phyloP scores from a whole-genome alignment of 2,329 filamentous ascomycete species.

The Beauveria caledonica region DNA sequence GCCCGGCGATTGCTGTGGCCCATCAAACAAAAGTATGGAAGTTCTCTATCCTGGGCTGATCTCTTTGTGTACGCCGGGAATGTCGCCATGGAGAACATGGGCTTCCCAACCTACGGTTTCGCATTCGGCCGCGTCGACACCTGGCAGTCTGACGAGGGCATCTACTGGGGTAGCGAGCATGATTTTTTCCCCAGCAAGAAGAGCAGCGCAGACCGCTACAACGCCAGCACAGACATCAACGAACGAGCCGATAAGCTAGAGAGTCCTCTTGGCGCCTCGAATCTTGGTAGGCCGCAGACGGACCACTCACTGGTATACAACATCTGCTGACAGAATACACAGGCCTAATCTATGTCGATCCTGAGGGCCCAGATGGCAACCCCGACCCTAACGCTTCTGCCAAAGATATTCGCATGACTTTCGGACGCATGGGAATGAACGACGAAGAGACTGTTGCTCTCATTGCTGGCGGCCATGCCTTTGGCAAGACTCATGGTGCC shows the following conservation, averaged over 20 bases:
- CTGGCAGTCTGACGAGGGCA: constrained; percentile 67
- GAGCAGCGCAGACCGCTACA: constrained; percentile 65
- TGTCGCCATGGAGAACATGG: constrained; percentile 72
- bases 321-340: background rate
- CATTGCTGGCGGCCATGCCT: constrained; percentile 70
- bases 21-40: constrained; percentile 78
- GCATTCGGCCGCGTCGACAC: constrained; percentile 63
- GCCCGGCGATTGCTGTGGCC: constrained; percentile 71
- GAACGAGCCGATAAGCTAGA: constrained; percentile 41
- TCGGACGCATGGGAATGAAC: constrained; percentile 75
- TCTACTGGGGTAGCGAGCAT: constrained; percentile 69
- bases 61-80: constrained; percentile 64
- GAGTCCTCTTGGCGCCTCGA: constrained; percentile 54
- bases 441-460: constrained; percentile 75
- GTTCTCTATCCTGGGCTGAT: constrained; percentile 76
- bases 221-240: constrained; percentile 28
- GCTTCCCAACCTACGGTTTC: constrained; percentile 65
- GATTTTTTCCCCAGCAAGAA: constrained; percentile 45
- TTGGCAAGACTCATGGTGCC: constrained; percentile 76
- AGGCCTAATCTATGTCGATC: constrained; percentile 75
- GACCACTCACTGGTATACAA: background rate
- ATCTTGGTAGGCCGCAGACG: constrained; percentile 34
- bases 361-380: constrained; percentile 65
- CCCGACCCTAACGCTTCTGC: constrained; percentile 65
- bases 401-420: constrained; percentile 65